Evolutionary conservation across 805 yeast genomes (phyloP), one percentile per base, ranked within the genome.

Genomic region (Yamadazyma paraphyllophila): DNA sequence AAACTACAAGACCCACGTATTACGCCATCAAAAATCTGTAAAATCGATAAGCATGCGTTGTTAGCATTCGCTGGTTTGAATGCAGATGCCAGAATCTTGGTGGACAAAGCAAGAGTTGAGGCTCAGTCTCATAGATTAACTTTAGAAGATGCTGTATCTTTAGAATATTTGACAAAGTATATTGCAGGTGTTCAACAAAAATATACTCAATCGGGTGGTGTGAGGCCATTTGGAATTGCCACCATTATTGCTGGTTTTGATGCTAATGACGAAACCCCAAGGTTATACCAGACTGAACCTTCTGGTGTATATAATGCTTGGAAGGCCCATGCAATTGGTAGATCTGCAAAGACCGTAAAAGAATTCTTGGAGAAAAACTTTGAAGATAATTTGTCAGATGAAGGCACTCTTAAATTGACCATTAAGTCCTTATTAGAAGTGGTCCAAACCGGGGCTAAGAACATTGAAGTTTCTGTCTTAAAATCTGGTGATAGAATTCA

Each of bases 101-200:
- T 94, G 46, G 97, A 94, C 67, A 88, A 85, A 69, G 98, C 99
- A 10, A 81, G 98, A 60, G 85, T 92, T 20, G 97, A 94, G 66
- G 97, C 98, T 3, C 99, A 94, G 67, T 86, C 96, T 12, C 96
- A 91, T 68, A 80, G 86, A 64, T 78, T 94, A 58, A 89, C 92
- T n/a, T 77, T 92, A 60, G 99, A 92, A 64, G 98, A 94, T 62
- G 85, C 97, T 0, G 97, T 90, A 8, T 74, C 89, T 13, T 78
- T 94, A 47, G 98, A 94, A 62, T 94, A 91, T 65, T 74, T 94
- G 65, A 89, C 99, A 31, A 85, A 86, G 65, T 88, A 88, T 60
- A 88, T 94, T 52, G 99, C 99, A n/a, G 97, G 97, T 16, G 92
- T 92, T 37, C 97, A 94, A 68, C 99, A 94, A 66, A 81, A 84